Evolutionary conservation across 2,329 filamentous ascomycete species (phyloP), one percentile per base, ranked within the genome.

Genomic region (Colletotrichum costaricense): DNA sequence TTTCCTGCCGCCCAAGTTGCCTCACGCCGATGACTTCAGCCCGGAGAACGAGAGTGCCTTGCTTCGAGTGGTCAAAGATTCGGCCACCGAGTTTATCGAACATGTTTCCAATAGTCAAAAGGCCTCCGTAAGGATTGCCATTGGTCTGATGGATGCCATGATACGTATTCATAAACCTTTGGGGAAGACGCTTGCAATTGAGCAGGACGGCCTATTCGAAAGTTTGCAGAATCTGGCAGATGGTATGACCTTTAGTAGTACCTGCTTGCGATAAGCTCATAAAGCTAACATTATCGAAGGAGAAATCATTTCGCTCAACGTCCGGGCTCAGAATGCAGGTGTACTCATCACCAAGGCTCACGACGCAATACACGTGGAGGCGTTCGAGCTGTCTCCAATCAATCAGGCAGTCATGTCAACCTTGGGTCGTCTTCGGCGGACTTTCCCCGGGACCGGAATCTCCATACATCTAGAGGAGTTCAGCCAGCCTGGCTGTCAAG

Each of bases 261-360:
- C 5, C 16, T 46, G 16, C 4, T 38, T 38, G 35, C 35, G 16
- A 16, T 46, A 46, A 19, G 38, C 38, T 3, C 2, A 19, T 2
- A 46, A 8, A 46, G 38, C 38, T 46, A 35, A 24, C 11, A 38
- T 6, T 7, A 5, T 19, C 38, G 38, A 46, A 79, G 78, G 69
- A 30, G 67, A 67, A 26, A n/a, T 49, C 19, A 66, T 81, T 16
- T 77, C 78, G 0, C 65, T 83, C 8, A 75, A 81, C 33, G 62
- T 84, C 22, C 33, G 60, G 4, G 75, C 72, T 0, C 83, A 85
- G 67, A 85, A 85, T 66, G 81, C 81, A 0, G 83, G 78, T 2
- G 30, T 84, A 0, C 28, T 84, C 2, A 76, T 83, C 46, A 75
- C 69, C 26, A 78, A 67, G 24, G 33, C 56, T 2, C 54, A 38